Base-by-base conservation (phyloP, 257 asterid genomes). In the Perilla frutescens region DNA sequence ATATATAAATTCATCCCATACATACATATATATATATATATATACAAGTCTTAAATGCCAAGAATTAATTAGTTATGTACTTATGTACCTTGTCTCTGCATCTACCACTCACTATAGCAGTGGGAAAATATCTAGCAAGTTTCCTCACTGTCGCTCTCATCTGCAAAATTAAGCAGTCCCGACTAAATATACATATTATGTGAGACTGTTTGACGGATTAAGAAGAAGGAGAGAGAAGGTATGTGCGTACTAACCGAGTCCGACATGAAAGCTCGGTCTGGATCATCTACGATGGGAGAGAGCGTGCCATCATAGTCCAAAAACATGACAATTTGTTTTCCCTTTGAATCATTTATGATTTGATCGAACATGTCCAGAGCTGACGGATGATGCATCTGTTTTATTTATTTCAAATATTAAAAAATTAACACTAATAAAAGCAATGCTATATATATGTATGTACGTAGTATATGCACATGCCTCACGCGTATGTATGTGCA, bases 271-370 rank as follows among this genome's bases (percentile, higher is more conserved):
- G 99, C 99, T 40, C 79, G 87, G 73, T 95, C 98, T 1, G 99
- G 98, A 70, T 95, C 97, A 12, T 89, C 96, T 0, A 95, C 99
- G 0, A 95, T 95, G 49, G 99, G 99, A 0, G 99, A 95, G 32
- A 92, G 98, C 0, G 99, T 95, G 68, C 99, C 99, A 45, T 95
- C 99, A 62, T 95, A 95, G 73, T 95, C 99, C 32, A 95, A 32
- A 62, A 95, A 95, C 99, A 95, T 92, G 31, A 95, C 94, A 4
- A 92, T 92, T 68, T 95, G 93, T 78, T 92, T 95, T 62, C 99
- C 96, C 45, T 92, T 90, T 0, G 99, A 86, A 26, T 96, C 96
- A 68, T 72, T 87, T 3, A 82, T 84, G 68, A 95, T 95, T 39
- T 95, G 83, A 51, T 86, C 92, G 57, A 95, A 95, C 98, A 86